phyloP scores from a whole-genome alignment of 192 early-diverging fungal species.

The Linnemannia elongata region DNA sequence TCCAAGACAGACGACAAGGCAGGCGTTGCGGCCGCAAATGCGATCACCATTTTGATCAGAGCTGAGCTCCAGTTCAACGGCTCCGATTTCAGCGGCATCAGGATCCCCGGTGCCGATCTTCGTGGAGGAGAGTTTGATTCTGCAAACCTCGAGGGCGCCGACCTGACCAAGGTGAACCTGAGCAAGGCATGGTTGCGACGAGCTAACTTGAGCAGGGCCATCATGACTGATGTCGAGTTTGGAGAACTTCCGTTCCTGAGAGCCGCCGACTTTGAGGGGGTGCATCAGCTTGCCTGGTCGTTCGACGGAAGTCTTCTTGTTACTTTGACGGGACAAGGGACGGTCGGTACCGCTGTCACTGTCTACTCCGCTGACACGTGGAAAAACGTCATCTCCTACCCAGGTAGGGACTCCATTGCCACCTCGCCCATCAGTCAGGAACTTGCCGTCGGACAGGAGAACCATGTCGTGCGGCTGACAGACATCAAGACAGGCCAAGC shows the following conservation, averaged over 20 bases:
- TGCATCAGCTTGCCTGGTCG: neutral
- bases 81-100: conserved; percentile 2
- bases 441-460: neutral
- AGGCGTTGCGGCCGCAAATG: conserved; percentile 2
- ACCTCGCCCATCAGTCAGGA: neutral
- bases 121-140: conserved; percentile 11
- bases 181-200: conserved; percentile 9
- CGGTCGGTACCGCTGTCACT: neutral
- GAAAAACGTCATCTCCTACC: neutral
- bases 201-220: conserved; percentile 10
- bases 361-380: neutral
- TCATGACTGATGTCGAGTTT: conserved; percentile 10
- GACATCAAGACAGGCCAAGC: neutral
- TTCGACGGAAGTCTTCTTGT: neutral
- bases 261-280: neutral
- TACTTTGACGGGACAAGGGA: neutral
- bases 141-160: conserved; percentile 10
- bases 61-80: conserved; percentile 9
- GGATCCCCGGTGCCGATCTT: conserved; percentile 20
- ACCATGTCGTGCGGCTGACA: neutral
- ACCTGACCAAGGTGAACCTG: conserved; percentile 5
- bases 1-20: neutral
- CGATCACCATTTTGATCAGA: conserved; percentile 11
- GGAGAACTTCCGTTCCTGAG: conserved; percentile 6
- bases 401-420: neutral